Conservation (phyloP, 2,329 filamentous ascomycete genomes). For the Tympanopsis confertula region DNA sequence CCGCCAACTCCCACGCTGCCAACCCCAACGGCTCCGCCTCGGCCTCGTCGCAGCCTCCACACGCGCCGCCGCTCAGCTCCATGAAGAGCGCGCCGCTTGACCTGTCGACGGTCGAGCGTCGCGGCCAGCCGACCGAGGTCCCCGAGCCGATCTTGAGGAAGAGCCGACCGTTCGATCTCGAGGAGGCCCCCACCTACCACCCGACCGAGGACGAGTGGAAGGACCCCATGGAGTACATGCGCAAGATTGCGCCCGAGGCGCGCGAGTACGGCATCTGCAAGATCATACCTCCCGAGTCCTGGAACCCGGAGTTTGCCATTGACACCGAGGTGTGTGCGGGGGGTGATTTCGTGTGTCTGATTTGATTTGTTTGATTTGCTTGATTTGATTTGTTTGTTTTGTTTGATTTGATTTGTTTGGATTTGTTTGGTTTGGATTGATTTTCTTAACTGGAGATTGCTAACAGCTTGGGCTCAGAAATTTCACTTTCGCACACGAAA, state of each 20-base stretch:
- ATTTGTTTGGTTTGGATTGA: too few species aligned
- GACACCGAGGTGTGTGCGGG: constrained; percentile 73
- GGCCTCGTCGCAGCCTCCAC: too few species aligned
- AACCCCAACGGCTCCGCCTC: background rate
- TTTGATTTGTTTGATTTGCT: too few species aligned
- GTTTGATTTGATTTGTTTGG: too few species aligned
- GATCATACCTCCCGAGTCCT: constrained; percentile 83
- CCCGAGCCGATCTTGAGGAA: constrained; percentile 64
- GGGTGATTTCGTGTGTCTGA: too few species aligned
- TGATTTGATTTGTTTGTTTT: too few species aligned
- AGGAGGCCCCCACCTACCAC: constrained; percentile 80
- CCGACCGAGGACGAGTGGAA: constrained; percentile 91
- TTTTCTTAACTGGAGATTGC: too few species aligned
- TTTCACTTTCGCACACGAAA: constrained; percentile 95
- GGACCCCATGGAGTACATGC: constrained; percentile 86
- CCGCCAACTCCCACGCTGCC: background rate
- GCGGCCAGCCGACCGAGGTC: constrained; percentile 67
- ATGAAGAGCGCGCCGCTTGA: constrained; percentile 49
- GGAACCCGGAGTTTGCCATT: constrained; percentile 92
- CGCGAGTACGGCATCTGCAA: constrained; percentile 86
- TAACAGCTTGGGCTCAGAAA: constrained; percentile 43
- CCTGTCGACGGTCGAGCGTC: constrained; percentile 78
- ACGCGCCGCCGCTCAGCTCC: background rate
- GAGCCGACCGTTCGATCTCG: constrained; percentile 69
- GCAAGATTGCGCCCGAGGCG: constrained; percentile 79